Evolutionary conservation across 108 stramenopile species (phyloP).

Genomic region (Nitzschia palea): DNA sequence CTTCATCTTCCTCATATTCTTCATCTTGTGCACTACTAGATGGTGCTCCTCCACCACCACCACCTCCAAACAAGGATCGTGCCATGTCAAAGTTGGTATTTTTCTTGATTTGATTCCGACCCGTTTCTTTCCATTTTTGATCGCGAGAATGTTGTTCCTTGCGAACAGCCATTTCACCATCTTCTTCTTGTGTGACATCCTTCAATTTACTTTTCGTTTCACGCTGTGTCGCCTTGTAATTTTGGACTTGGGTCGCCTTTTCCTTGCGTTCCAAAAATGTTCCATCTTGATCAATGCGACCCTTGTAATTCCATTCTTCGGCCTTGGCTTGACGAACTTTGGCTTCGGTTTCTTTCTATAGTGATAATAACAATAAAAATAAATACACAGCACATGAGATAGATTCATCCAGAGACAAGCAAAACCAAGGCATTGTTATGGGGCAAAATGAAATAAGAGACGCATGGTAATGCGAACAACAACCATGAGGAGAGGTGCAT

Average conservation of each 20-base stretch:
- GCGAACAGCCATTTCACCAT: slow-evolving; percentile 21
- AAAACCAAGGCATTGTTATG: neutral
- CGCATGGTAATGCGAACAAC: no score
- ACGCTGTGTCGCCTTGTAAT: slow-evolving; percentile 8
- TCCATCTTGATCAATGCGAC: slow-evolving; percentile 19
- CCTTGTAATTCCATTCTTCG: slow-evolving; percentile 31
- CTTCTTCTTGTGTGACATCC: slow-evolving; percentile 28
- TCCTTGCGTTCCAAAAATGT: slow-evolving; percentile 17
- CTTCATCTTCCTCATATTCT: slow-evolving; percentile 11
- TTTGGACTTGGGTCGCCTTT: slow-evolving; percentile 8
- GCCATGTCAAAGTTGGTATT: slow-evolving; percentile 41
- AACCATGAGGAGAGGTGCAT: no score
- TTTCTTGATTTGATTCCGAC: slow-evolving; percentile 24
- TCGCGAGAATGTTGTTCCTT: slow-evolving; percentile 30
- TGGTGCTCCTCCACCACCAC: neutral
- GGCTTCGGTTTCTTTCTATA: slow-evolving; percentile 14
- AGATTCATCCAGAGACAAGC: no score
- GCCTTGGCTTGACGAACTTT: slow-evolving; percentile 26
- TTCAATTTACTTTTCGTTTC: slow-evolving; percentile 26
- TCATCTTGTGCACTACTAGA: slow-evolving; percentile 9
- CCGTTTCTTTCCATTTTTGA: slow-evolving; percentile 28
- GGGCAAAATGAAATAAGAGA: no score
- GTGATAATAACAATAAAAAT: neutral
- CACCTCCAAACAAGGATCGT: slow-evolving; percentile 33
- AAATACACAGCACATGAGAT: no score